Evolutionary conservation across 2,329 filamentous ascomycete genomes (phyloP), one percentile per base, ranked within the genome.

Genomic region (Niveomyces coronatus): DNA sequence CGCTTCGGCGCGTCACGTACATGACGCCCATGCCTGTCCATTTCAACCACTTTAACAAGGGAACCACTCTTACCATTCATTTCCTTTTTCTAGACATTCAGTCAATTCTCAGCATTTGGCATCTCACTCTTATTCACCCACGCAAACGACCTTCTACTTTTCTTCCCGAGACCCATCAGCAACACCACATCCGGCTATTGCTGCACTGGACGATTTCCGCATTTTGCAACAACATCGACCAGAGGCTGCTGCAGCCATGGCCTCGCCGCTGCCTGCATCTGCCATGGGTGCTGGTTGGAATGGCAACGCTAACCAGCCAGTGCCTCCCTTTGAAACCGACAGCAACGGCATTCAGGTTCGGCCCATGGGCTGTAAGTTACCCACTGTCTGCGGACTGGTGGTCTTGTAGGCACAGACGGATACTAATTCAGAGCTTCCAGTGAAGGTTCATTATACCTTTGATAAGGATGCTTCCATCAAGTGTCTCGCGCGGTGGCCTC

Each of bases 361-460:
- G 52, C 64, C 68, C 29, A 82, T 85, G 76, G 77, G 77, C 62
- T 69, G 79, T 83, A 75, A 57, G 77, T 64, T 35, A 41, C 31
- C 47, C 11, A 6, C 37, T 14, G 10, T 32, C 47, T 16, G 41
- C 51, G 50, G 46, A 51, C 49, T 31, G 16, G 29, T 28, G 35
- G 19, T 9, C 31, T 16, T n/a, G 40, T 17, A 27, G 16, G 3
- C 31, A 14, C 18, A 24, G 46, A 51, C 56, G 38, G 23, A 34
- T 42, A 27, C 41, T 43, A 39, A 43, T 30, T 56, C 43, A 22
- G 35, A 24, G 14, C 44, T 26, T 48, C 29, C 60, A 94, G 88
- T 96, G 61, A 96, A 96, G 70, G 83, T 96, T 35, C 79, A 94
- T 44, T 98, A 96, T 63, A 94, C 87, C 22, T 95, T 96, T 63